A percentile compares a stretch with the other conserved stretches of the same genome.
phyloP scores from a whole-genome alignment of 1,139 yeast species.

The Yamadazyma blattariae region DNA sequence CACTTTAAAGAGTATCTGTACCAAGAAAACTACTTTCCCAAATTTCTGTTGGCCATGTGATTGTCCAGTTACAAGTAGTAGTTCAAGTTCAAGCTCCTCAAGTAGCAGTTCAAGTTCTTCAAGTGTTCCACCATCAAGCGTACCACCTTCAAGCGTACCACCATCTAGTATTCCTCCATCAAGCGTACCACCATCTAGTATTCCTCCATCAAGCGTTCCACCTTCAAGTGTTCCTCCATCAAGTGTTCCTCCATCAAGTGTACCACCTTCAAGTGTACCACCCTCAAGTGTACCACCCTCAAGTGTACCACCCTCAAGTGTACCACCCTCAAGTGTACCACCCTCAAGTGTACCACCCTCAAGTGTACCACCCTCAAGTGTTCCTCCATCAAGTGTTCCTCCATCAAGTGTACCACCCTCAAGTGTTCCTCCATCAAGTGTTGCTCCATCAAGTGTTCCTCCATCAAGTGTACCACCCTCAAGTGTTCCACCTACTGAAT shows the following conservation, averaged over 20 bases:
- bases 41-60: slow-evolving; percentile 25
- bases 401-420: not conserved
- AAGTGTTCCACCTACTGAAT: not conserved
- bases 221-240: slow-evolving; percentile 6
- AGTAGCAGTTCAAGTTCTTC: no score
- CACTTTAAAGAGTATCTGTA: slow-evolving; percentile 16
- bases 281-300: not conserved
- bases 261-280: slow-evolving; percentile 4
- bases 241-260: slow-evolving; percentile 3
- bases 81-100: no score
- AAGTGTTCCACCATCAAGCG: not conserved
- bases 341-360: slow-evolving; percentile 5
- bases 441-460: not conserved
- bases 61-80: slow-evolving; percentile 12
- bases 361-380: slow-evolving; percentile 3
- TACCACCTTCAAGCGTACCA: not conserved
- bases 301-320: not conserved
- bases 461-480: not conserved
- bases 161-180: not conserved
- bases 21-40: slow-evolving; percentile 11
- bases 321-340: not conserved
- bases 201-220: not conserved
- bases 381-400: not conserved
- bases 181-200: not conserved
- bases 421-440: not conserved